Conservation (phyloP, 352 stramenopile species). For the Globisporangium mamillatum region DNA sequence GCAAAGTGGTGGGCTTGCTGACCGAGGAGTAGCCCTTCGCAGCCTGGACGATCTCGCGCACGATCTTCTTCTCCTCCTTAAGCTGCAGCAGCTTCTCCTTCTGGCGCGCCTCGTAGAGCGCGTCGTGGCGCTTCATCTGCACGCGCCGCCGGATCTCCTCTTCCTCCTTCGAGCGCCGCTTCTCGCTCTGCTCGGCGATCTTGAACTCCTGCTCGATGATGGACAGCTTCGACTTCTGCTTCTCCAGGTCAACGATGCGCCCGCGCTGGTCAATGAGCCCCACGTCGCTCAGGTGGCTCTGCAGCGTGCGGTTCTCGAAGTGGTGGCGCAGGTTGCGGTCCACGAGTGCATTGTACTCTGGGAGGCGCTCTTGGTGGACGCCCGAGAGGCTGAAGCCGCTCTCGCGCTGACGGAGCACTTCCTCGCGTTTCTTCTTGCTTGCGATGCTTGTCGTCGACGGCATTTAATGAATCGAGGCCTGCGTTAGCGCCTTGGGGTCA, state of each 20-base stretch:
- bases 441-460: slow-evolving; percentile 1
- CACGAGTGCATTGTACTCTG: slow-evolving; percentile 86
- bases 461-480: not conserved
- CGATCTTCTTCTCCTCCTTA: slow-evolving; percentile 88
- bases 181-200: slow-evolving; percentile 77
- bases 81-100: slow-evolving; percentile 83
- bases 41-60: slow-evolving; percentile 81
- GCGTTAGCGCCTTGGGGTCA: not conserved
- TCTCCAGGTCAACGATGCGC: slow-evolving; percentile 87
- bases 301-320: slow-evolving; percentile 79
- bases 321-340: slow-evolving; percentile 89
- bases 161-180: slow-evolving; percentile 74
- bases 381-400: slow-evolving; percentile 56
- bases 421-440: slow-evolving; percentile 41
- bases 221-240: slow-evolving; percentile 86
- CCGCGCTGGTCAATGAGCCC: slow-evolving; percentile 86
- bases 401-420: slow-evolving; percentile 50
- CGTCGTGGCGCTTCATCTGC: slow-evolving; percentile 85
- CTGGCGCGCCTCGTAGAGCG: slow-evolving; percentile 75
- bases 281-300: slow-evolving; percentile 75
- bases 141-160: slow-evolving; percentile 85
- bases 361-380: slow-evolving; percentile 66
- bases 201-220: slow-evolving; percentile 94
- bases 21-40: slow-evolving; percentile 56
- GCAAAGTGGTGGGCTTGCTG: slow-evolving; percentile 24